A percentile compares a stretch with the other conserved stretches of the same genome.
These are phyloP conservation scores for Boletellus deceptivus DNA, from an alignment of 1,284 basidiomycete genomes.

Conservation along the genomic window DNA sequence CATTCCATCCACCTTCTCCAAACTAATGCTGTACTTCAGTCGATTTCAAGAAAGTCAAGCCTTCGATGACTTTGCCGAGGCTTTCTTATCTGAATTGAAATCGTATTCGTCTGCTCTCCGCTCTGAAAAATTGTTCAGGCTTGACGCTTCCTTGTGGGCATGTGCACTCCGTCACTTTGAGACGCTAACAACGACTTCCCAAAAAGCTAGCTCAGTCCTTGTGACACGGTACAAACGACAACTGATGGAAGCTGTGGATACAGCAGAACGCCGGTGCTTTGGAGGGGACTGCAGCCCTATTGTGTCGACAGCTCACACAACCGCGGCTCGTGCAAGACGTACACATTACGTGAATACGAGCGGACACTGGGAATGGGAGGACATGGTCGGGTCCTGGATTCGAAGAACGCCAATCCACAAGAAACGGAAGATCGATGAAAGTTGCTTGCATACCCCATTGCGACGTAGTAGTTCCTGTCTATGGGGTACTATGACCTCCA, in stretches of 20 bases:
- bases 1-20: conserved; percentile 34
- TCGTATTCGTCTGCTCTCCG: conserved; percentile 37
- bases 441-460: not conserved
- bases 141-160: conserved; percentile 55
- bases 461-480: not conserved
- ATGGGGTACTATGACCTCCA: not conserved
- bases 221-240: conserved; percentile 36
- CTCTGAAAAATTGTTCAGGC: conserved; percentile 34
- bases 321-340: not conserved
- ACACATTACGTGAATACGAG: conserved; percentile 15
- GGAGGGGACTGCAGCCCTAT: conserved; percentile 24
- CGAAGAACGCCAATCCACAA: conserved; percentile 35
- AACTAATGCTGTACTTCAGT: conserved; percentile 22
- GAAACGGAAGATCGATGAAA: conserved; percentile 20
- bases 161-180: conserved; percentile 51
- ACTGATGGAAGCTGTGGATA: conserved; percentile 48
- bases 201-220: conserved; percentile 18
- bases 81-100: conserved; percentile 29
- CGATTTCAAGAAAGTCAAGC: conserved; percentile 9
- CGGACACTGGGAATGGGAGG: conserved; percentile 47
- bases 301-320: conserved; percentile 5
- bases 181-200: conserved; percentile 18
- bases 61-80: conserved; percentile 16
- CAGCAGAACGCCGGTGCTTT: conserved; percentile 48
- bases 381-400: conserved; percentile 43